Base-by-base conservation (phyloP, 139 green algal genomes). In the Chlorella sp. region DNA sequence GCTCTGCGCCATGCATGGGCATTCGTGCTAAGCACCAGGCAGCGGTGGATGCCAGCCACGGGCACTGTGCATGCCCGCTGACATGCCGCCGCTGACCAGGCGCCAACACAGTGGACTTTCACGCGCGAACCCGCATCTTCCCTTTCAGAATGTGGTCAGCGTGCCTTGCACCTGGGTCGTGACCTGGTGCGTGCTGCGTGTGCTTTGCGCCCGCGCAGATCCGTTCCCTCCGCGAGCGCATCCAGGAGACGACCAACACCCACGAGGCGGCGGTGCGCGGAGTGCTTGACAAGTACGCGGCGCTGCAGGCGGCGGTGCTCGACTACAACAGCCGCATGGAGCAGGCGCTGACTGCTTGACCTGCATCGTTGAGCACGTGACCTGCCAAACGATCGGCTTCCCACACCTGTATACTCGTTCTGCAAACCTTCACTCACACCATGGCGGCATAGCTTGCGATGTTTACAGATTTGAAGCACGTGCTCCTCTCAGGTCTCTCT, bases 211-310 rank as follows among this genome's bases (percentile, higher is more conserved):
- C n/a, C n/a, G n/a, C 31, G 35, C 75, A 77, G 74, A 78, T 84
- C n/a, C 79, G 79, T 0, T 72, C 26, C 35, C 64, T 74, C 62
- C 62, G 68, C 0, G 75, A 82, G 75, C 75, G 60, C 67, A 67
- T 77, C 5, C 51, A 71, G 5, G 79, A 85, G 74, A 36, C 80
- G 49, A 24, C 27, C 3, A 67, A 34, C 3, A 1, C 10, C 0
- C 72, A 77, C 34, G 79, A 85, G 2, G 33, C 62, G 0, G 31
- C n/a, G 23, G 63, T 71, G 2, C 50, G 69, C 1, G 63, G 50
- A 31, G 72, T 80, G 32, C 10, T 81, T 24, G 79, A 85, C 17
- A 85, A 81, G 68, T 80, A 80, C 31, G 59, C 35, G 29, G 59
- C 74, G 35, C 59, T 85, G 61, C 68, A 74, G 2, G 70, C 63